Evolutionary conservation across 768 basidiomycete genomes (phyloP).

Genomic region (Inosperma sp.): DNA sequence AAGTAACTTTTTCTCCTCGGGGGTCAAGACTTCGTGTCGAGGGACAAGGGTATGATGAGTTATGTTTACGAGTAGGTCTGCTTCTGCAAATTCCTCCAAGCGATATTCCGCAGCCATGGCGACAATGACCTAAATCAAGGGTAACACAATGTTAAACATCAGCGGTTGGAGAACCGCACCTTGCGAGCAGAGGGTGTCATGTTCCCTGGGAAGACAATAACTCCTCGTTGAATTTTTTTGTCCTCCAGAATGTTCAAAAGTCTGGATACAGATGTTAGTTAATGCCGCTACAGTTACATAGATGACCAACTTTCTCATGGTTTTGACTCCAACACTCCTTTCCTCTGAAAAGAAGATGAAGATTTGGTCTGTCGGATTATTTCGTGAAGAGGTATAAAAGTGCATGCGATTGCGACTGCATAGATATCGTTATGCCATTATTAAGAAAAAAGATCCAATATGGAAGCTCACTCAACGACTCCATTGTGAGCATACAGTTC

Average conservation of each 20-base stretch:
- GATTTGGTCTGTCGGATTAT: slow-evolving; percentile 71
- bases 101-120: slow-evolving; percentile 84
- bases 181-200: slow-evolving; percentile 98
- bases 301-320: slow-evolving; percentile 85
- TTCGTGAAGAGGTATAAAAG: slow-evolving; percentile 77
- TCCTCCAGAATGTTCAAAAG: slow-evolving; percentile 88
- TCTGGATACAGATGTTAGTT: slow-evolving; percentile 38
- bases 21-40: slow-evolving; percentile 78
- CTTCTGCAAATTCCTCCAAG: slow-evolving; percentile 94
- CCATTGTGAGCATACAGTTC: slow-evolving; percentile 66
- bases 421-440: slow-evolving; percentile 6
- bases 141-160: not conserved
- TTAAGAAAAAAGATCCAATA: slow-evolving; percentile 1
- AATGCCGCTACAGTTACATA: not conserved
- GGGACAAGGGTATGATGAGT: slow-evolving; percentile 95
- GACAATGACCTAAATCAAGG: slow-evolving; percentile 68
- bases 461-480: slow-evolving; percentile 74
- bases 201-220: slow-evolving; percentile 92
- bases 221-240: slow-evolving; percentile 82
- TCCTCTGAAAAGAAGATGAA: slow-evolving; percentile 97
- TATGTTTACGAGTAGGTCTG: slow-evolving; percentile 95
- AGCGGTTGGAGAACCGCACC: slow-evolving; percentile 38
- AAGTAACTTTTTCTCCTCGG: slow-evolving; percentile 81
- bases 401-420: slow-evolving; percentile 81
- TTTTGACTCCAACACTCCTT: slow-evolving; percentile 91